phyloP scores from a whole-genome alignment of 176 grass and related monocot species.

The Lolium multiflorum region DNA sequence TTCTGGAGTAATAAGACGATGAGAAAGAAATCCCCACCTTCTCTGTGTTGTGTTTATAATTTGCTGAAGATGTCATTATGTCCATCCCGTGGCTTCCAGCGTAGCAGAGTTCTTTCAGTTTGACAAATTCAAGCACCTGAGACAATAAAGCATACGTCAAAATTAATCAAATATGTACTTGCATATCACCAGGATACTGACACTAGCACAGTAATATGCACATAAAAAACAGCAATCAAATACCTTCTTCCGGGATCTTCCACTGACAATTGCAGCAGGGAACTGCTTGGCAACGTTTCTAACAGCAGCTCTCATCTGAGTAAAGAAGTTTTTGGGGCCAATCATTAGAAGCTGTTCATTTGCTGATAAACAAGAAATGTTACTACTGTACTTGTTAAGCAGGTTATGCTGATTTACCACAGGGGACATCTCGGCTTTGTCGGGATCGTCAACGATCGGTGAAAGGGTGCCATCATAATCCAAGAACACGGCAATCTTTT shows the following conservation, averaged over 20 bases:
- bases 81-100: constrained; percentile 99
- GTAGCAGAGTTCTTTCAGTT: constrained; percentile 87
- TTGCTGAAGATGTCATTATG: constrained; percentile 67
- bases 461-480: constrained; percentile 91
- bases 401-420: constrained; percentile 54
- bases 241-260: constrained; percentile 92
- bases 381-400: constrained; percentile 12
- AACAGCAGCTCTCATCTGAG: constrained; percentile 80
- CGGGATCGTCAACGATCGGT: constrained; percentile 84
- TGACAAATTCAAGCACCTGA: constrained; percentile 89
- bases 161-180: not conserved
- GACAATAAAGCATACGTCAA: not conserved
- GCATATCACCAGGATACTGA: not conserved
- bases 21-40: constrained; percentile 33
- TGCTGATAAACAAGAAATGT: constrained; percentile 17
- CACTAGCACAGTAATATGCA: not conserved
- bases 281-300: constrained; percentile 79
- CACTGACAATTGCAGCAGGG: constrained; percentile 90
- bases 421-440: constrained; percentile 79
- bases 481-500: constrained; percentile 79
- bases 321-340: not conserved
- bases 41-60: constrained; percentile 39
- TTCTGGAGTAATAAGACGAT: not conserved
- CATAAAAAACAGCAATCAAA: not conserved
- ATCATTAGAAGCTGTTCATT: not conserved